A percentile compares a stretch with the other conserved stretches of the same genome.
These are phyloP conservation scores for Pestalotiopsis sp. DNA, from an alignment of 2,329 filamentous ascomycete species.

Conservation along the genomic window DNA sequence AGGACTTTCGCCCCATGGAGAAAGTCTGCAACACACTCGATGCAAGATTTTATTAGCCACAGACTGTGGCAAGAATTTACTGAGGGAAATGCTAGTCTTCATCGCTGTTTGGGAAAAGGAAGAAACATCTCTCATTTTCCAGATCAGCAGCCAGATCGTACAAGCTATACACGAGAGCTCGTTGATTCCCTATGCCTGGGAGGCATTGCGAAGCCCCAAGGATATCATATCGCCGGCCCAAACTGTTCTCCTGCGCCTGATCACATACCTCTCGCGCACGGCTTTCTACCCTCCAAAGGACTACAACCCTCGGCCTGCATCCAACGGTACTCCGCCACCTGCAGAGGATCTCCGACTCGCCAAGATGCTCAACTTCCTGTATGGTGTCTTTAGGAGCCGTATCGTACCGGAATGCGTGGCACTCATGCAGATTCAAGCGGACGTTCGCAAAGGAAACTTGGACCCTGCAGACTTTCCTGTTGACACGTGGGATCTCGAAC, in stretches of 20 bases:
- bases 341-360: slow-evolving; percentile 53
- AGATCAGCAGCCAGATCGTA: slow-evolving; percentile 94
- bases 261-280: slow-evolving; percentile 84
- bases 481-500: slow-evolving; percentile 96
- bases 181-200: slow-evolving; percentile 88
- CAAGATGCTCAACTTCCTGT: slow-evolving; percentile 81
- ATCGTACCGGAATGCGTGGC: slow-evolving; percentile 93
- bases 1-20: slow-evolving; percentile 63
- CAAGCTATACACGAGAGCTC: slow-evolving; percentile 89
- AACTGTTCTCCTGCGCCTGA: slow-evolving; percentile 85
- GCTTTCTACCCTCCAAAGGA: slow-evolving; percentile 40
- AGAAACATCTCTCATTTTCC: slow-evolving; percentile 91
- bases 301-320: slow-evolving; percentile 27
- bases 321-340: slow-evolving; percentile 31
- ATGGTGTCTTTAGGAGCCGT: slow-evolving; percentile 86
- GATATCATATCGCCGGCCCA: slow-evolving; percentile 96
- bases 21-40: slow-evolving; percentile 86
- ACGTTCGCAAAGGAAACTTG: slow-evolving; percentile 75
- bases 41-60: slow-evolving; percentile 88
- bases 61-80: slow-evolving; percentile 84
- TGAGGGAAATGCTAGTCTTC: slow-evolving; percentile 90
- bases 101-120: slow-evolving; percentile 96
- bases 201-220: slow-evolving; percentile 86
- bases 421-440: slow-evolving; percentile 89
- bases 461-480: slow-evolving; percentile 88